A percentile compares a stretch with the other conserved stretches of the same genome.
Conservation (phyloP, 495 filamentous ascomycete species). For the Aspergillus egyptiacus region DNA sequence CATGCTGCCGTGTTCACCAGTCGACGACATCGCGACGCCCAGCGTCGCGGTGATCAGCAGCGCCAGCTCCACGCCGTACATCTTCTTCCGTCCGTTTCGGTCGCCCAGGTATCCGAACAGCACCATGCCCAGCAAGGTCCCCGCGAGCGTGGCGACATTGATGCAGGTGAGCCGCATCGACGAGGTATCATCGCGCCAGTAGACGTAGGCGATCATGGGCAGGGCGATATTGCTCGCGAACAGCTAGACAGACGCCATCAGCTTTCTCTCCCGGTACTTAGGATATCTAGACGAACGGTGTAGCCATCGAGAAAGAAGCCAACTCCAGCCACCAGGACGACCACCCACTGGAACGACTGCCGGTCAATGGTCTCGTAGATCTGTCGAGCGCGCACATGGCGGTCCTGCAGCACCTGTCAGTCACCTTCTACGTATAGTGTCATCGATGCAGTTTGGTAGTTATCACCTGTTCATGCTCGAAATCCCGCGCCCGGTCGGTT, state of each 20-base stretch:
- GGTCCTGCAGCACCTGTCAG: too few relatives aligned
- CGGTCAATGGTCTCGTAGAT: constrained; percentile 47
- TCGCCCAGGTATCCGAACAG: constrained; percentile 60
- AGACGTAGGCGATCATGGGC: constrained; percentile 57
- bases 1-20: constrained; percentile 43
- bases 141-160: constrained; percentile 54
- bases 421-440: too few relatives aligned
- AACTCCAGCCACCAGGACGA: constrained; percentile 55
- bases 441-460: too few relatives aligned
- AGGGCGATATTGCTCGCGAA: constrained; percentile 62
- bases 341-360: constrained; percentile 42
- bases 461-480: constrained; percentile 44
- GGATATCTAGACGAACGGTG: constrained; percentile 49
- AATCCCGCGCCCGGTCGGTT: constrained; percentile 45
- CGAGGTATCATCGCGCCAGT: constrained; percentile 45
- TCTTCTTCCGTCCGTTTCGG: constrained; percentile 52
- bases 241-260: constrained; percentile 29
- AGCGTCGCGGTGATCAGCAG: constrained; percentile 52
- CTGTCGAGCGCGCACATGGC: constrained; percentile 43
- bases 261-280: too few relatives aligned
- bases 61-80: constrained; percentile 60
- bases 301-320: constrained; percentile 68
- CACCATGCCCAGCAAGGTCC: constrained; percentile 55
- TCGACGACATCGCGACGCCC: constrained; percentile 47
- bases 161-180: constrained; percentile 42